Percentiles rank a stretch among this genome's conserved stretches.
Conservation (phyloP, 352 stramenopile genomes). For the Phytophthora hibernalis region DNA sequence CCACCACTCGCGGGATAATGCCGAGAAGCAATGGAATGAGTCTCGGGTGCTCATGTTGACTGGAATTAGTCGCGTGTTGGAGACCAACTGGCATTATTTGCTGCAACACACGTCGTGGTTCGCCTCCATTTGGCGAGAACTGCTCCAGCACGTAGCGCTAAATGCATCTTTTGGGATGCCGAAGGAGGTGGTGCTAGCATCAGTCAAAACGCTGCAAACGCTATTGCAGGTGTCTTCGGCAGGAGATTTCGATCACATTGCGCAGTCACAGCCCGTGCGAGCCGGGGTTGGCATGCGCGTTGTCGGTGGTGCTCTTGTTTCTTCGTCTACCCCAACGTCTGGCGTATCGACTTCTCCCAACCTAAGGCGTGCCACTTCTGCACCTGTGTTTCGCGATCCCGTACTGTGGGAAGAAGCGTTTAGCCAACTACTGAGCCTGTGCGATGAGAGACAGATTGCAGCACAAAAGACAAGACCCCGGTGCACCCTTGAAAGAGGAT, state of each 20-base stretch:
- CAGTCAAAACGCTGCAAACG: constrained; percentile 81
- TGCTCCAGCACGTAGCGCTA: constrained; percentile 67
- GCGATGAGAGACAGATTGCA: constrained; percentile 48
- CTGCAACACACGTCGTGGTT: constrained; percentile 72
- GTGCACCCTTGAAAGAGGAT: constrained; percentile 58
- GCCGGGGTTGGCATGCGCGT: constrained; percentile 91
- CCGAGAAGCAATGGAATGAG: constrained; percentile 97
- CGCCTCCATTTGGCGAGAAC: constrained; percentile 60
- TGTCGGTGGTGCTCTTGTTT: constrained; percentile 84
- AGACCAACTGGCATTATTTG: constrained; percentile 81
- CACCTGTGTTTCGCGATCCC: constrained; percentile 51
- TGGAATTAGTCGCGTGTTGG: constrained; percentile 94
- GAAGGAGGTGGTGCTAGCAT: constrained; percentile 82
- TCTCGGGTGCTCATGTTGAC: constrained; percentile 95
- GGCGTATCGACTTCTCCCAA: constrained; percentile 29
- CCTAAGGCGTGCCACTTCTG: constrained; percentile 22
- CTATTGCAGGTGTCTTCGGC: constrained; percentile 83
- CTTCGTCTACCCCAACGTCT: constrained; percentile 37
- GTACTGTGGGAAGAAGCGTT: constrained; percentile 79
- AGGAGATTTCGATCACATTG: constrained; percentile 76
- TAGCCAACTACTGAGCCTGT: constrained; percentile 61
- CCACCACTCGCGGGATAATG: constrained; percentile 96
- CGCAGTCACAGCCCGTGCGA: constrained; percentile 76
- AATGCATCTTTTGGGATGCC: constrained; percentile 62
- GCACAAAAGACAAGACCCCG: constrained; percentile 27